Base-by-base conservation (phyloP, 129 eudicot genomes). In the Calendula officinalis region DNA sequence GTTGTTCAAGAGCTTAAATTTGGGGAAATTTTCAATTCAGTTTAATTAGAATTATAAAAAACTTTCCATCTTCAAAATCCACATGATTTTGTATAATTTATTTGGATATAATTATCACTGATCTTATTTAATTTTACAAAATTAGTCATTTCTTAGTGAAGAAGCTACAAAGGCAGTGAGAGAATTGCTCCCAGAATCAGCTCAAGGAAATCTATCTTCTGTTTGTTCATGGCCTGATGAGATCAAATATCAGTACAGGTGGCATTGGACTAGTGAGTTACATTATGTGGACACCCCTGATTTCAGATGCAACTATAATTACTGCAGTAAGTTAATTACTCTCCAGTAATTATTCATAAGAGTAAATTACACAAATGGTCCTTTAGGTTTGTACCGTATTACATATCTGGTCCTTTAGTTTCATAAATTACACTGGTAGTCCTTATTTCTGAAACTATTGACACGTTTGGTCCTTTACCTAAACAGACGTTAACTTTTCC, bases 201-300 rank as follows among this genome's bases (percentile, higher is more conserved):
- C 96, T 53, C 91, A 88, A 81, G 99, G 99, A 57, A 83, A 92
- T 58, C 87, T 92, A 60, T 84, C 99, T 51, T 63, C 80, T 42
- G 84, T 83, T 30, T 92, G 99, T 80, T 79, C 95, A 4, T 92
- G 99, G 99, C 42, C 99, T 51, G 99, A 92, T 81, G 62, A 85
- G 59, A 72, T 88, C 67, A 72, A 72, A 69, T 44, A 53, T 22
- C 66, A 48, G 41, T 76, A 56, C 77, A 87, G 84, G 68, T 79
- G 74, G 71, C 81, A 70, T 14, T 94, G 99, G 99, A 94, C 97
- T 53, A 80, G 88, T 32, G 70, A 87, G 42, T 80, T 94, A 72
- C 99, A 94, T 74, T 94, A 81, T 66, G 85, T 94, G 49, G 97
- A 94, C 77, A 94, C 99, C 15, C 99, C 99, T 74, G 99, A 94